Base-by-base conservation (phyloP, 805 yeast species). In the Candida patagonica region DNA sequence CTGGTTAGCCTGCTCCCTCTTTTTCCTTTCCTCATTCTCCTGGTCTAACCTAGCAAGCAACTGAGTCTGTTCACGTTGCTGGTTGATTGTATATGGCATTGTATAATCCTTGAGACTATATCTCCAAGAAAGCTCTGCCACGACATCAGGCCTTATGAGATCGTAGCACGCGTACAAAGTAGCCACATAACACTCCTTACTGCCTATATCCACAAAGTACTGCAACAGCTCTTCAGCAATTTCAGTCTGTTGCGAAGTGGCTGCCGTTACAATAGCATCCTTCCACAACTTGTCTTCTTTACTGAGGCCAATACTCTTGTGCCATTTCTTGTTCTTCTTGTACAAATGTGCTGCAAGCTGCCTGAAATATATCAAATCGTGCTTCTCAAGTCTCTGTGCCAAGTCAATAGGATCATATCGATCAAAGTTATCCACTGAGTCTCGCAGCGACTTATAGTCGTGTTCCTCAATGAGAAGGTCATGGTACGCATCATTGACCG, bases 161-260 rank as follows among this genome's bases (percentile, higher is more conserved):
- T 80, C 83, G 61, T 92, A 92, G 55, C 94, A 84, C 5, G 85
- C 68, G 66, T 80, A 92, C 56, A 92, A 71, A 45, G 88, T 74
- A 5, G 95, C 96, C 54, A 87, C 81, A 58, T 86, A 83, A 54
- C 95, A 84, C 68, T 92, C 98, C 63, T 80, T 86, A 67, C 92
- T 92, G 51, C 95, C 97, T 29, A 94, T 85, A 54, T 89, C 96
- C 44, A 92, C 96, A 61, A 92, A 92, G 67, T 89, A 92, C 40
- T 80, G 73, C 60, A 92, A 67, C 48, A 85, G 68, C 44, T 92
- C 97, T 60, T 85, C 89, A 26, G 94, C 88, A 56, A 89, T 80
- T 59, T 83, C 87, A 8, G 74, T 55, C 49, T 80, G 79, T 46
- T 75, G 74, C 15, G 96, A 87, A 42, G 78, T 65, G 13, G 95